These are phyloP conservation scores for Ophiostoma pallidulum DNA, from an alignment of 2,329 filamentous ascomycete species.

Conservation along the genomic window DNA sequence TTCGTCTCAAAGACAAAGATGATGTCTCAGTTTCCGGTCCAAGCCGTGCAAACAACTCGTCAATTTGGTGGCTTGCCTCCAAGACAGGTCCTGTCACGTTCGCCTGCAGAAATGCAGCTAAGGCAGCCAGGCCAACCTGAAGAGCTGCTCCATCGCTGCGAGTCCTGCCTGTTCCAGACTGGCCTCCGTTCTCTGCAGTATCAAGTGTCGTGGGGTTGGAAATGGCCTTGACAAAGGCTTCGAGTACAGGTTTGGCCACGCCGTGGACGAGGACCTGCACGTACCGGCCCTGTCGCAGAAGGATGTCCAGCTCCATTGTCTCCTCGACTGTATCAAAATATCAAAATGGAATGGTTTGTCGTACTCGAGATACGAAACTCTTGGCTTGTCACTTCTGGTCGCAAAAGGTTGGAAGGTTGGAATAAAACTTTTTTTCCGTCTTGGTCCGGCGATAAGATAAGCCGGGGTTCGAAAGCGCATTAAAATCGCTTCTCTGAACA, in stretches of 20 bases:
- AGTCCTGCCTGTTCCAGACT: not conserved
- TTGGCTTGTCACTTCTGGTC: not conserved
- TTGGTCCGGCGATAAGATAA: conserved; percentile 15
- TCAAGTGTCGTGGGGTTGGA: too few species aligned
- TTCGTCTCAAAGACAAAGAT: conserved; percentile 35
- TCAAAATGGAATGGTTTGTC: too few species aligned
- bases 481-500: too few species aligned
- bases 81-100: conserved; percentile 83
- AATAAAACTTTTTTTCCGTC: conserved; percentile 6
- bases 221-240: conserved; percentile 9
- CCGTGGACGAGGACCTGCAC: conserved; percentile 7
- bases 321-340: too few species aligned
- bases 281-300: conserved; percentile 10
- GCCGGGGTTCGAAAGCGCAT: not conserved
- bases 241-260: not conserved
- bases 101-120: conserved; percentile 73
- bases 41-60: conserved; percentile 25
- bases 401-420: conserved; percentile 7
- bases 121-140: conserved; percentile 54
- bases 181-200: too few species aligned
- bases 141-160: not conserved
- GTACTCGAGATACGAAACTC: too few species aligned
- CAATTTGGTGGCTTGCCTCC: conserved; percentile 25
- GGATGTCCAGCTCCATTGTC: conserved; percentile 10
- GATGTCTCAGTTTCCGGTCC: conserved; percentile 21